Percentiles rank a stretch among this genome's conserved stretches.
phyloP scores from a whole-genome alignment of 2,329 filamentous ascomycete genomes.

The Botrytis tulipae region DNA sequence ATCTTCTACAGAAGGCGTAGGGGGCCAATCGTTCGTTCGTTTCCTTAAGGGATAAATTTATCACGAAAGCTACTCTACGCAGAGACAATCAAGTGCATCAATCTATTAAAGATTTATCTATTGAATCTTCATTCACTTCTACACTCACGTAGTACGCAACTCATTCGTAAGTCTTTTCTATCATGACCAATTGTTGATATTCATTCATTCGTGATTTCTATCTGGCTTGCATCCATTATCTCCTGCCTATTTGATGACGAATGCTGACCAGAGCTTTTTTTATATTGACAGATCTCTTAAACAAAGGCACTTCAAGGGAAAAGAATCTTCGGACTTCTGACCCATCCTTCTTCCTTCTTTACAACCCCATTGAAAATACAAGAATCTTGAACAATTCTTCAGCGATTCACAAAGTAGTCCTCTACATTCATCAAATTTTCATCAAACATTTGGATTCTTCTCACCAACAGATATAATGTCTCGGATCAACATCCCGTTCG shows the following conservation, averaged over 20 bases:
- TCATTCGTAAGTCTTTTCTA: slow-evolving; percentile 11
- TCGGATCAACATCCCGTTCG: slow-evolving; percentile 88
- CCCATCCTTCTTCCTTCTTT: not conserved
- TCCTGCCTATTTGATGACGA: slow-evolving; percentile 14
- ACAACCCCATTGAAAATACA: not conserved
- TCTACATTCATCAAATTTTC: not conserved
- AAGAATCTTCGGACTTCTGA: not conserved
- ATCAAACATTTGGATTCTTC: not conserved
- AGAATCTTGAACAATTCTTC: not conserved
- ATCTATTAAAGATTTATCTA: not conserved
- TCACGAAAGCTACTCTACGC: not conserved
- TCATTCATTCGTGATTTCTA: not conserved
- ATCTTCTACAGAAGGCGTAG: not conserved
- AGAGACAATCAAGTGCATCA: not conserved
- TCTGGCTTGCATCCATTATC: not conserved
- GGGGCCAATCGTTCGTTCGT: slow-evolving; percentile 16
- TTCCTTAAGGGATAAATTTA: slow-evolving; percentile 5
- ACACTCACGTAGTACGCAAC: not conserved
- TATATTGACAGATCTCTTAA: slow-evolving; percentile 32
- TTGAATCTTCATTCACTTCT: not conserved
- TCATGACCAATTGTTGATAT: not conserved
- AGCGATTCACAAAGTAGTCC: not conserved
- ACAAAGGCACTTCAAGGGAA: not conserved
- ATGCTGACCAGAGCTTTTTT: slow-evolving; percentile 27
- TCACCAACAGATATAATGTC: slow-evolving; percentile 56